phyloP scores from a whole-genome alignment of 192 early-diverging fungal genomes.

The Coemansia reversa region DNA sequence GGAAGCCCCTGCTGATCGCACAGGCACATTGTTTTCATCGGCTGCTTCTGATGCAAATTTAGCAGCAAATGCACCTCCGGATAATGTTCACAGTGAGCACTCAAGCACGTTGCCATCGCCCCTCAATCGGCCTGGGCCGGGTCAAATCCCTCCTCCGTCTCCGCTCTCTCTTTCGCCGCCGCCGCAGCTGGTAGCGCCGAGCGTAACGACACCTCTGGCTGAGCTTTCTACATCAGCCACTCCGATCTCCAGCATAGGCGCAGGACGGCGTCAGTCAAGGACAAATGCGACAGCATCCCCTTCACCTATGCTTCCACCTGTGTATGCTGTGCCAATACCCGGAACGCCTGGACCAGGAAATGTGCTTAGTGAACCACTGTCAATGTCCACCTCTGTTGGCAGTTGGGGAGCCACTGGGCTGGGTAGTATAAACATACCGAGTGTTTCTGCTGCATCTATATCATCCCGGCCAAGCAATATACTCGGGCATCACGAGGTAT shows the following conservation, averaged over 20 bases:
- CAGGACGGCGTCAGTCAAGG: constrained; percentile 34
- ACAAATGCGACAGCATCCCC: constrained; percentile 26
- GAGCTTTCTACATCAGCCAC: constrained; percentile 26
- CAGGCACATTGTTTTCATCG: constrained; percentile 2
- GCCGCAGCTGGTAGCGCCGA: constrained; percentile 21
- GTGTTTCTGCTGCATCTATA: constrained; percentile 9
- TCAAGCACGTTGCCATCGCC: constrained; percentile 13
- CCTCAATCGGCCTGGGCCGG: constrained; percentile 8
- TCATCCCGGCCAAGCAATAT: constrained; percentile 22
- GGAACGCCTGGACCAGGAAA: constrained; percentile 53
- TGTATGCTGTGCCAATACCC: constrained; percentile 50
- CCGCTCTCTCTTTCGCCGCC: constrained; percentile 33
- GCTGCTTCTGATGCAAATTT: not conserved
- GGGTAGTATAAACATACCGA: constrained; percentile 33
- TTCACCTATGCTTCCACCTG: constrained; percentile 46
- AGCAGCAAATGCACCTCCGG: constrained; percentile 1
- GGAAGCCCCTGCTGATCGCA: constrained; percentile 3
- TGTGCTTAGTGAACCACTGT: constrained; percentile 44
- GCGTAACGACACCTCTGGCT: constrained; percentile 17
- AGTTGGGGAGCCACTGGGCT: constrained; percentile 39
- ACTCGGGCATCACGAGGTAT: constrained; percentile 44
- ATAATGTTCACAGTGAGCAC: constrained; percentile 19
- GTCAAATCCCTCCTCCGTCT: constrained; percentile 38
- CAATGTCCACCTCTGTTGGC: constrained; percentile 28
- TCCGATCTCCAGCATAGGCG: constrained; percentile 18